Percentiles rank a stretch among this genome's conserved stretches.
These are phyloP conservation scores for Cinchona pubescens DNA, from an alignment of 257 asterid species.

Conservation along the genomic window DNA sequence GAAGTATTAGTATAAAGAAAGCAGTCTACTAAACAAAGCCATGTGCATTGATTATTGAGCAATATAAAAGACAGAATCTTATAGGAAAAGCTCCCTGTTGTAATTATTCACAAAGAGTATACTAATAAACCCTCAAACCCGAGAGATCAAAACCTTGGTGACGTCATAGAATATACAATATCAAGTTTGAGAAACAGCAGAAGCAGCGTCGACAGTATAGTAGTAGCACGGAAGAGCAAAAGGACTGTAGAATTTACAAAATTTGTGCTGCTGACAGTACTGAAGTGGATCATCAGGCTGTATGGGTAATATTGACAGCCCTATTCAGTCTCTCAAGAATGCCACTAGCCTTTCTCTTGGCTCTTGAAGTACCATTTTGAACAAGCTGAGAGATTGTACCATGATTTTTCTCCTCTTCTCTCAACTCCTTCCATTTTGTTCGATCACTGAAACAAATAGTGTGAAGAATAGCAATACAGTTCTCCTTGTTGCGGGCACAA, in stretches of 20 bases:
- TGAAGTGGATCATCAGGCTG: slow-evolving; percentile 45
- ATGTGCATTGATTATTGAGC: slow-evolving; percentile 40
- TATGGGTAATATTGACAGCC: slow-evolving; percentile 48
- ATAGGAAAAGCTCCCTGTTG: slow-evolving; percentile 29
- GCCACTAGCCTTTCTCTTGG: slow-evolving; percentile 77
- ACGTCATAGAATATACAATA: slow-evolving; percentile 43
- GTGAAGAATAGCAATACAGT: slow-evolving; percentile 58
- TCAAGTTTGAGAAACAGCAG: slow-evolving; percentile 27
- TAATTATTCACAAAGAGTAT: slow-evolving; percentile 44
- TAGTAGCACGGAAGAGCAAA: slow-evolving; percentile 9
- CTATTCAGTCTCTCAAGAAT: slow-evolving; percentile 69
- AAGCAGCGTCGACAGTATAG: slow-evolving; percentile 27
- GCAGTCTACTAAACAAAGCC: slow-evolving; percentile 24
- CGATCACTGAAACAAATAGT: slow-evolving; percentile 61
- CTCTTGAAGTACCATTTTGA: slow-evolving; percentile 71
- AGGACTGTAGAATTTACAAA: slow-evolving; percentile 67
- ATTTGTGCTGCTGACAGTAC: slow-evolving; percentile 20
- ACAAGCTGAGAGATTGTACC: slow-evolving; percentile 63
- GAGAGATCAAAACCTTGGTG: slow-evolving; percentile 42
- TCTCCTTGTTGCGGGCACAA: slow-evolving; percentile 64
- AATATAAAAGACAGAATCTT: slow-evolving; percentile 15
- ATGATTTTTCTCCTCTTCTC: slow-evolving; percentile 58
- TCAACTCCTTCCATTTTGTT: slow-evolving; percentile 62
- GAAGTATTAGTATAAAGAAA: neutral
- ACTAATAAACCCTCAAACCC: slow-evolving; percentile 24